A percentile compares a stretch with the other conserved stretches of the same genome.
These are phyloP conservation scores for Cladosporium phlei DNA, from an alignment of 2,329 filamentous ascomycete species.

Conservation along the genomic window DNA sequence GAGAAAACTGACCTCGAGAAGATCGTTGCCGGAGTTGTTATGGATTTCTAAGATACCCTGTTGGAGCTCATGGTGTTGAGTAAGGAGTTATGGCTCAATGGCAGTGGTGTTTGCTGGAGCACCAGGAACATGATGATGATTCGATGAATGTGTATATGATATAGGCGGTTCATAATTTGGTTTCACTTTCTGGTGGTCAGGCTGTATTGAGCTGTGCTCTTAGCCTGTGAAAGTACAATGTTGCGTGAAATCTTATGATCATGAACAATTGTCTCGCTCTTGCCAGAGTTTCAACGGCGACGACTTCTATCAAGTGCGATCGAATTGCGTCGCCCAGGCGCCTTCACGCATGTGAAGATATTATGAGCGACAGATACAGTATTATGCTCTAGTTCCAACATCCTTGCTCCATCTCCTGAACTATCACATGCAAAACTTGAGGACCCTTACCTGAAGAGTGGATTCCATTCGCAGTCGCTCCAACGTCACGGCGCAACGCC, in stretches of 20 bases:
- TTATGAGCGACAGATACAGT: too few species aligned
- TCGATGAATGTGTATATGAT: neutral
- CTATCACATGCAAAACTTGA: neutral
- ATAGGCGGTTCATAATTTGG: too few species aligned
- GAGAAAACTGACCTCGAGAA: conserved; percentile 88
- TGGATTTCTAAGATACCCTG: conserved; percentile 65
- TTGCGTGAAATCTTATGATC: too few species aligned
- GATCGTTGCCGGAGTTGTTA: conserved; percentile 73
- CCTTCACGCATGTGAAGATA: too few species aligned
- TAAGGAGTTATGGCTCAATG: neutral
- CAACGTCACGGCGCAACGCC: conserved; percentile 1
- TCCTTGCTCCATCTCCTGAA: neutral
- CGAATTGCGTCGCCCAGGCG: too few species aligned
- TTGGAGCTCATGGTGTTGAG: neutral
- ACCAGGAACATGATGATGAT: neutral
- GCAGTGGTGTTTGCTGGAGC: neutral
- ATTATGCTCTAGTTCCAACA: too few species aligned
- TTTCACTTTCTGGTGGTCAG: too few species aligned
- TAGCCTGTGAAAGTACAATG: too few species aligned
- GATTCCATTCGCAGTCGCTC: neutral
- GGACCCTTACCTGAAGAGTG: conserved; percentile 1
- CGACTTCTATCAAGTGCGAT: too few species aligned
- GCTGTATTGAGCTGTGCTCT: too few species aligned
- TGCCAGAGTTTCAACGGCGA: too few species aligned
- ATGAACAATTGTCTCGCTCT: too few species aligned